A percentile compares a stretch with the other conserved stretches of the same genome.
These are phyloP conservation scores for Colletotrichum lentis DNA, from an alignment of 2,329 filamentous ascomycete species.

Conservation along the genomic window DNA sequence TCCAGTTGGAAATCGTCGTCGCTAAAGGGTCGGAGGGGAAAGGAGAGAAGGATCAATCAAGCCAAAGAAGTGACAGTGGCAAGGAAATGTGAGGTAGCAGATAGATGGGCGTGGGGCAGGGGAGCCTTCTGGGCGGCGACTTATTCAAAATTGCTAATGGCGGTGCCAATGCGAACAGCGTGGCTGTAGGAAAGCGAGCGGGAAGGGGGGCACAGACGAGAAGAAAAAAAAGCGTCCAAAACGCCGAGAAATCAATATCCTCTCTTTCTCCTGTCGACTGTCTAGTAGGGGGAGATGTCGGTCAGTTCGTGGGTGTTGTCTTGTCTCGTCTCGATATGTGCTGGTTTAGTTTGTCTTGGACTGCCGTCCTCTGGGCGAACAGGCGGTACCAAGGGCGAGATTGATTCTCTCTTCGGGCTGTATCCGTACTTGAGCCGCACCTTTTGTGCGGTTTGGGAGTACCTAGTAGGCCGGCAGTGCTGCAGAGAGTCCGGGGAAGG, in stretches of 20 bases:
- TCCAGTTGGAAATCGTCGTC: constrained; percentile 23
- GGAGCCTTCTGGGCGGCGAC: constrained; percentile 1
- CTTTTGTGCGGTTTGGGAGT: constrained; percentile 3
- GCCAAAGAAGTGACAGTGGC: constrained; percentile 18
- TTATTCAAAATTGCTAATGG: constrained; percentile 17
- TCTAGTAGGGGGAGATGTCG: neutral
- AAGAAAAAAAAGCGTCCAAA: neutral
- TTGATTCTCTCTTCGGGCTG: constrained; percentile 1
- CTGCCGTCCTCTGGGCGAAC: constrained; percentile 3
- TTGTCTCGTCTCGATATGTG: constrained; percentile 16
- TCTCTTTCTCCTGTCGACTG: constrained; percentile 1
- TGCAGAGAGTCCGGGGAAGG: constrained; percentile 35
- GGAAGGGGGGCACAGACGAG: neutral
- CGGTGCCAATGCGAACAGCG: constrained; percentile 2
- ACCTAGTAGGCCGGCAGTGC: constrained; percentile 6
- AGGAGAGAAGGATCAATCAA: constrained; percentile 12
- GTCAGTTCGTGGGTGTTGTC: neutral
- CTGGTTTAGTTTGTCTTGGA: constrained; percentile 27
- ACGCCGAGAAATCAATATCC: neutral
- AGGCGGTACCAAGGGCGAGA: neutral
- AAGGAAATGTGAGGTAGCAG: constrained; percentile 15
- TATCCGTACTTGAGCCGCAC: constrained; percentile 28
- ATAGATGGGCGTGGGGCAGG: neutral
- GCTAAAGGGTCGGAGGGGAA: constrained; percentile 3
- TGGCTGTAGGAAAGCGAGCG: neutral